A percentile compares a stretch with the other conserved stretches of the same genome.
Conservation (phyloP, 2,329 filamentous ascomycete genomes). For the Alternaria arbusti region DNA sequence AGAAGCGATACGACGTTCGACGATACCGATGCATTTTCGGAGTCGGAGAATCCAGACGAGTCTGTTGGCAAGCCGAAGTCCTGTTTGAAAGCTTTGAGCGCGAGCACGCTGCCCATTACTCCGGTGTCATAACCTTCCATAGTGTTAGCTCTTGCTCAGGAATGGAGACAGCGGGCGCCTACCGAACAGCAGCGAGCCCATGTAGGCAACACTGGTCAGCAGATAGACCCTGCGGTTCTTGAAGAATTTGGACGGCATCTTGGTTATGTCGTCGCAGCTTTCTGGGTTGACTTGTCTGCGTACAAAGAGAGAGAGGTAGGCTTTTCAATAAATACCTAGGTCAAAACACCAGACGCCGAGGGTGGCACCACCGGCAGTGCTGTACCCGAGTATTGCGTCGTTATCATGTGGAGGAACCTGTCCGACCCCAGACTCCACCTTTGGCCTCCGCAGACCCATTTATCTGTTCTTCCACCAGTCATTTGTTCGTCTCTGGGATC, state of each 20-base stretch:
- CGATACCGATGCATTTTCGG: conserved; percentile 7
- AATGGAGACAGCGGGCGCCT: not conserved
- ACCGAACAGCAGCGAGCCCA: conserved; percentile 16
- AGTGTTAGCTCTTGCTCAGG: not conserved
- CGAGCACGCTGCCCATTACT: conserved; percentile 14
- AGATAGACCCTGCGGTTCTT: conserved; percentile 14
- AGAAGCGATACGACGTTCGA: conserved; percentile 11
- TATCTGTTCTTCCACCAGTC: conserved; percentile 13
- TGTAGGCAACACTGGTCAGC: conserved; percentile 14
- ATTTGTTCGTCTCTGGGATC: not conserved
- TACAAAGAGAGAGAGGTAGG: not conserved
- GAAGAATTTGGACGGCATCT: conserved; percentile 13
- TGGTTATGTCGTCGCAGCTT: conserved; percentile 5
- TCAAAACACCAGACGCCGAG: not conserved
- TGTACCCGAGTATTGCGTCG: not conserved
- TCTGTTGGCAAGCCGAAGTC: conserved; percentile 14
- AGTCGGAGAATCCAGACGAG: conserved; percentile 11
- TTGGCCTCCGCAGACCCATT: conserved; percentile 6
- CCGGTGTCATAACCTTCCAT: conserved; percentile 10
- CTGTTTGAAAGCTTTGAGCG: conserved; percentile 11
- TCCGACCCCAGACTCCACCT: conserved; percentile 14
- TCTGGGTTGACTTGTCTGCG: not conserved
- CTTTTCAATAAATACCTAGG: not conserved
- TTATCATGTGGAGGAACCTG: conserved; percentile 3
- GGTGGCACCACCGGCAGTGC: conserved; percentile 3